A percentile compares a stretch with the other conserved stretches of the same genome.
Conservation (phyloP, 495 filamentous ascomycete genomes). For the Oidiodendron maius region DNA sequence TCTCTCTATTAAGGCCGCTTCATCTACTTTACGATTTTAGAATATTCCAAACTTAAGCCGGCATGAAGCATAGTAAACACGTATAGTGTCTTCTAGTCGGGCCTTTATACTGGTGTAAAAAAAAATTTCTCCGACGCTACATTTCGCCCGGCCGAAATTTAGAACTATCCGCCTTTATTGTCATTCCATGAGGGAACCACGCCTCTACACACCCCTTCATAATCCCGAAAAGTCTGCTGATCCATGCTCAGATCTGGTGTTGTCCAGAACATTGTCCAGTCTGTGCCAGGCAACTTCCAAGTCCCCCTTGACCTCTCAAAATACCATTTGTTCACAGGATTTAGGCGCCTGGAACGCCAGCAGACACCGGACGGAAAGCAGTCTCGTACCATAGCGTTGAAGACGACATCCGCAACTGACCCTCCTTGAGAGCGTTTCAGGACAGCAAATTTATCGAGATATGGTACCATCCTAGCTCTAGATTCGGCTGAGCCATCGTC, state of each 20-base stretch:
- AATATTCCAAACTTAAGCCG: too few relatives aligned
- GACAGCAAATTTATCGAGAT: conserved; percentile 97
- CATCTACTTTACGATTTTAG: too few relatives aligned
- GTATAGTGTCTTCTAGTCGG: too few relatives aligned
- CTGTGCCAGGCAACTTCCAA: conserved; percentile 67
- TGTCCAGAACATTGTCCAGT: conserved; percentile 99
- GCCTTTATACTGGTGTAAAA: too few relatives aligned
- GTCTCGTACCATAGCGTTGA: conserved; percentile 86
- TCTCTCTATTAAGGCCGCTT: too few relatives aligned
- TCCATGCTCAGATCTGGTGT: conserved; percentile 51
- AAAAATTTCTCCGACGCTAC: too few relatives aligned
- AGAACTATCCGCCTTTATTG: conserved; percentile 57
- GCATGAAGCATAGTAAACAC: too few relatives aligned
- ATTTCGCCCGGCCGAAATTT: too few relatives aligned
- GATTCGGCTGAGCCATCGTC: conserved; percentile 47
- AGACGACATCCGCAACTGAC: conserved; percentile 90
- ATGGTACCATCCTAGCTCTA: conserved; percentile 66
- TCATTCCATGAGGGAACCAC: conserved; percentile 85
- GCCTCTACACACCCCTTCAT: conserved; percentile 72
- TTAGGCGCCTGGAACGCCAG: conserved; percentile 75
- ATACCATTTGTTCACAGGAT: conserved; percentile 92
- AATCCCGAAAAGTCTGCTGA: conserved; percentile 61
- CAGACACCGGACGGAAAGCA: conserved; percentile 78
- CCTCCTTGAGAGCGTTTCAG: conserved; percentile 84
- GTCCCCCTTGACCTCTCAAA: conserved; percentile 83